Percentiles rank a stretch among this genome's conserved stretches.
phyloP scores from a whole-genome alignment of 495 filamentous ascomycete genomes.

The Lophium mytilinum region DNA sequence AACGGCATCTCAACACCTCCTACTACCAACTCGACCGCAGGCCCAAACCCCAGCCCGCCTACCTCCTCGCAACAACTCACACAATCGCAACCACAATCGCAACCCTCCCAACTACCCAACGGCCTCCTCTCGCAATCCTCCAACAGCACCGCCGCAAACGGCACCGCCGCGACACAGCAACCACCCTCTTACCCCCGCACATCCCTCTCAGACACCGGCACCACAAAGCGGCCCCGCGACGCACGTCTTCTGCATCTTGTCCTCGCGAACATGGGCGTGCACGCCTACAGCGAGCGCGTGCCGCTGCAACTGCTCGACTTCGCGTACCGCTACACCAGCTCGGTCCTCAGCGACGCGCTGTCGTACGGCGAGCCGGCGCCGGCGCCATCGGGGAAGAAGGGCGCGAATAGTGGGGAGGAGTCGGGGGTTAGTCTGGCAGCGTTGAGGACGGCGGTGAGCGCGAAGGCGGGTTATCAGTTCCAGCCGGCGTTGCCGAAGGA shows the following conservation, averaged over 20 bases:
- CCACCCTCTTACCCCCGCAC: constrained; percentile 32
- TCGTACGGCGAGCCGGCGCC: constrained; percentile 44
- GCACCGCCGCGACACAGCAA: too few relatives aligned
- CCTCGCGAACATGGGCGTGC: constrained; percentile 78
- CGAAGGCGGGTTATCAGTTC: constrained; percentile 57
- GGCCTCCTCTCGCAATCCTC: constrained; percentile 13
- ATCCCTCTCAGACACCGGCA: constrained; percentile 52
- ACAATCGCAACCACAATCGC: constrained; percentile 15
- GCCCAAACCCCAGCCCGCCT: constrained; percentile 16
- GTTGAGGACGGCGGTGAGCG: constrained; percentile 56
- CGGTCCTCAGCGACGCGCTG: constrained; percentile 58
- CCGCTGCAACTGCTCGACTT: constrained; percentile 93
- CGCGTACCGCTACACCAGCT: constrained; percentile 73
- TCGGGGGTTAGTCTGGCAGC: constrained; percentile 46
- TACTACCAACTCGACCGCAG: constrained; percentile 9
- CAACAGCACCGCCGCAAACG: constrained; percentile 27
- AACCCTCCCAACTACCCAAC: constrained; percentile 1
- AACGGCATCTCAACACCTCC: constrained; percentile 25
- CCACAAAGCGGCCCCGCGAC: constrained; percentile 71
- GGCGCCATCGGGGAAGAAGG: constrained; percentile 14
- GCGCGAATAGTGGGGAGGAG: constrained; percentile 24
- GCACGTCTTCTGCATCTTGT: constrained; percentile 86
- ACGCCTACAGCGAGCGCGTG: constrained; percentile 85
- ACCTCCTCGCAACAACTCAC: constrained; percentile 19
- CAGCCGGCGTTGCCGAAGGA: constrained; percentile 67